These are phyloP conservation scores for Rubroboletus pulcherrimus DNA, from an alignment of 768 basidiomycete species.

Conservation along the genomic window DNA sequence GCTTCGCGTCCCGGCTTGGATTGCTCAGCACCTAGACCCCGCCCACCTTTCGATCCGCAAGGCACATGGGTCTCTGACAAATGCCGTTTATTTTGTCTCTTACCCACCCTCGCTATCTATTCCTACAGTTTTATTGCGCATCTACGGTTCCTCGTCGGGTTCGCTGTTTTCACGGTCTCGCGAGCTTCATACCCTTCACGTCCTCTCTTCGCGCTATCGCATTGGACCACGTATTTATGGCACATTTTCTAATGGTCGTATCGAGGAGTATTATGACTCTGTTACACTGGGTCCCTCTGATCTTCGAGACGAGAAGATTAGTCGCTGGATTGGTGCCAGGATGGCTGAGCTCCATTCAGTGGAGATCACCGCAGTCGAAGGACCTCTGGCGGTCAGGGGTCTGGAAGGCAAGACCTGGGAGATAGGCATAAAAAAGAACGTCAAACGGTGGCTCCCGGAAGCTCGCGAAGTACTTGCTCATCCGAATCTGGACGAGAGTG, in stretches of 20 bases:
- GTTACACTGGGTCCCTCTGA: slow-evolving; percentile 74
- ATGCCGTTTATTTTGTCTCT: slow-evolving; percentile 95
- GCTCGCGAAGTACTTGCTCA: slow-evolving; percentile 75
- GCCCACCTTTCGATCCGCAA: slow-evolving; percentile 61
- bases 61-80: slow-evolving; percentile 90
- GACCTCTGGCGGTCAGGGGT: slow-evolving; percentile 33
- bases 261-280: slow-evolving; percentile 95
- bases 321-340: slow-evolving; percentile 84
- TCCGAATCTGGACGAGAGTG: slow-evolving; percentile 43
- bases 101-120: slow-evolving; percentile 48
- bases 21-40: slow-evolving; percentile 39
- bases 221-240: slow-evolving; percentile 93
- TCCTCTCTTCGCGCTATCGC: slow-evolving; percentile 81
- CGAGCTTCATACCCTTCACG: slow-evolving; percentile 85
- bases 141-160: slow-evolving; percentile 88
- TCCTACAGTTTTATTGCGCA: slow-evolving; percentile 77
- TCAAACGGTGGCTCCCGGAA: slow-evolving; percentile 63
- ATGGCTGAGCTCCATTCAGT: slow-evolving; percentile 97
- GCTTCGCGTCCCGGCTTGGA: slow-evolving; percentile 62
- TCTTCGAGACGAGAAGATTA: slow-evolving; percentile 70
- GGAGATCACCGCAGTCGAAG: slow-evolving; percentile 67
- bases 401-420: slow-evolving; percentile 50
- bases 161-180: slow-evolving; percentile 82
- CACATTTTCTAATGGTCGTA: slow-evolving; percentile 91
- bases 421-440: slow-evolving; percentile 61